Conservation (phyloP, 1,139 yeast genomes). For the Candida sanyaensis region DNA sequence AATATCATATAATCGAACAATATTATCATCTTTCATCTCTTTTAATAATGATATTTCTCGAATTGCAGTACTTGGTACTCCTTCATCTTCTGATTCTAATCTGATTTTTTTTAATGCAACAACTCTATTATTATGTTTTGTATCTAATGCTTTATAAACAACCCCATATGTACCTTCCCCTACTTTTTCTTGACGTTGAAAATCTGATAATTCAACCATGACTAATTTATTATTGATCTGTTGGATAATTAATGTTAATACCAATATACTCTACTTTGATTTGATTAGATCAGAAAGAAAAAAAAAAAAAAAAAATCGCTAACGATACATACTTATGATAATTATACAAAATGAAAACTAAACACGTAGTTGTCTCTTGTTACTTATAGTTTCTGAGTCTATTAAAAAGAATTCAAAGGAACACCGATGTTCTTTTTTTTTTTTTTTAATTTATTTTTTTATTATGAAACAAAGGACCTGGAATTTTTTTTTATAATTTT, state of each 20-base stretch:
- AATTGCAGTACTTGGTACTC: constrained; percentile 97
- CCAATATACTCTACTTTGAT: too few relatives aligned
- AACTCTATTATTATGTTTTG: constrained; percentile 82
- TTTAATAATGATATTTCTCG: constrained; percentile 92
- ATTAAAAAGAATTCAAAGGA: background rate
- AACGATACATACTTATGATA: background rate
- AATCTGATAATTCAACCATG: constrained; percentile 88
- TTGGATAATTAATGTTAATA: background rate
- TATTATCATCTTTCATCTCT: constrained; percentile 90
- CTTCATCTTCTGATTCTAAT: constrained; percentile 96
- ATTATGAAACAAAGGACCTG: background rate
- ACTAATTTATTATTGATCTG: background rate
- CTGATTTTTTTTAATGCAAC: constrained; percentile 96
- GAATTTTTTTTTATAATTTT: too few relatives aligned
- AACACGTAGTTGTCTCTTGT: background rate
- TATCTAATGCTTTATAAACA: constrained; percentile 92
- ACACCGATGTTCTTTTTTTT: background rate
- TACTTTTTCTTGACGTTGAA: constrained; percentile 91
- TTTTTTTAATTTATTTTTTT: background rate
- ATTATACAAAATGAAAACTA: background rate
- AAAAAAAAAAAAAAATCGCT: background rate
- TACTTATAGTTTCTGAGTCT: background rate
- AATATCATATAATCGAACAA: constrained; percentile 87
- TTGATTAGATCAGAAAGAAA: too few relatives aligned
- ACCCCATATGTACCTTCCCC: constrained; percentile 99